Evolutionary conservation across 331 rosid genomes (phyloP).

Genomic region (Malus hybrid): DNA sequence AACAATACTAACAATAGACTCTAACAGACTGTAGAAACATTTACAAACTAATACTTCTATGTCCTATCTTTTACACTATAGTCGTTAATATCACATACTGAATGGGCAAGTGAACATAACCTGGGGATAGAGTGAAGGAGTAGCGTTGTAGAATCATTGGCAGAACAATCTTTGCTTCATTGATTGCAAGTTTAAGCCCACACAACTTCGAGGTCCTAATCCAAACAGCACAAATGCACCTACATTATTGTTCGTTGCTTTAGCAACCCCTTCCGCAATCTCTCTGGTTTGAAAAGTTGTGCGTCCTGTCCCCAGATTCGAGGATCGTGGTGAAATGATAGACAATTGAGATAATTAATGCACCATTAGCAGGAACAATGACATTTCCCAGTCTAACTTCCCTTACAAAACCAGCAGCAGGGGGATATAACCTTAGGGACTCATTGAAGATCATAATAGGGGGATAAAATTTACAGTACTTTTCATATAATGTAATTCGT

Average conservation of each 20-base stretch:
- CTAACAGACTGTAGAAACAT: too few species aligned
- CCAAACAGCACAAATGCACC: neutral
- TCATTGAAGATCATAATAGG: neutral
- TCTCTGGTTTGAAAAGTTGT: too few species aligned
- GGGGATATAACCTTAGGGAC: constrained; percentile 6
- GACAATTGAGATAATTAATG: neutral
- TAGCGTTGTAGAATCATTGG: constrained; percentile 7
- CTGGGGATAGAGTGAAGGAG: constrained; percentile 6
- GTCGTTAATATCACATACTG: neutral
- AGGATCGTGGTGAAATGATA: constrained; percentile 10
- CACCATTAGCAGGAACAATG: neutral
- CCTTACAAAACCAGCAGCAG: neutral
- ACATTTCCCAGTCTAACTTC: neutral
- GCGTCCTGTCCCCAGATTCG: constrained; percentile 7
- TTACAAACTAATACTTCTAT: too few species aligned
- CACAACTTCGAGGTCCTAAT: constrained; percentile 4
- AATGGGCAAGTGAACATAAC: constrained; percentile 2
- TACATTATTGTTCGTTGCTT: too few species aligned
- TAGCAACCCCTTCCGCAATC: too few species aligned
- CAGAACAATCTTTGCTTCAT: neutral
- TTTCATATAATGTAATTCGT: too few species aligned
- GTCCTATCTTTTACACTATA: too few species aligned
- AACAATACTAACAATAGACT: too few species aligned
- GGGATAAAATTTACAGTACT: too few species aligned
- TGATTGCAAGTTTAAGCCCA: constrained; percentile 1